These are phyloP conservation scores for Sporothrix humicola DNA, from an alignment of 2,329 filamentous ascomycete species.

Conservation along the genomic window DNA sequence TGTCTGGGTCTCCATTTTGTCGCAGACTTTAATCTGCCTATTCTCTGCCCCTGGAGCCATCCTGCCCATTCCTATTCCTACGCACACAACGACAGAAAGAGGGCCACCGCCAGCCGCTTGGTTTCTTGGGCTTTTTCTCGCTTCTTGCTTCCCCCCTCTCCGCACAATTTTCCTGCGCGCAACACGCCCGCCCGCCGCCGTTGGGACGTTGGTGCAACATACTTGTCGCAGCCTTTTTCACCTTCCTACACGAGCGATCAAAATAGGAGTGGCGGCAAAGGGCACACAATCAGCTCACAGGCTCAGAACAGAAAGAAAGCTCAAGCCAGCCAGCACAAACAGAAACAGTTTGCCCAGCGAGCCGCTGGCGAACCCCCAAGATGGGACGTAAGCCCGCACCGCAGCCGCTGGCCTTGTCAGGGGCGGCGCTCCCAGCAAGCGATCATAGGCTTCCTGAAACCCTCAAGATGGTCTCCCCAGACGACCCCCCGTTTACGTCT, in stretches of 20 bases:
- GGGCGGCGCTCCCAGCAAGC: slow-evolving; percentile 46
- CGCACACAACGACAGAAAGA: too few relatives aligned
- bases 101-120: not conserved
- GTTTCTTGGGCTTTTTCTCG: not conserved
- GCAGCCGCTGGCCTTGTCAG: slow-evolving; percentile 62
- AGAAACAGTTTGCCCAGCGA: not conserved
- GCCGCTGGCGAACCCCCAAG: slow-evolving; percentile 36
- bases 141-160: not conserved
- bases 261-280: slow-evolving; percentile 14
- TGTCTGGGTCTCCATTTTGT: slow-evolving; percentile 41
- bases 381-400: slow-evolving; percentile 66
- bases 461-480: slow-evolving; percentile 44
- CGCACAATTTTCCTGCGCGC: not conserved
- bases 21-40: slow-evolving; percentile 47
- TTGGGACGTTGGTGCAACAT: slow-evolving; percentile 26
- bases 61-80: slow-evolving; percentile 32
- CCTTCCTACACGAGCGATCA: slow-evolving; percentile 3
- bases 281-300: not conserved
- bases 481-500: slow-evolving; percentile 47
- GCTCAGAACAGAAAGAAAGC: not conserved
- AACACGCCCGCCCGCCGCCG: slow-evolving; percentile 6
- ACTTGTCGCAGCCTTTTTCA: not conserved
- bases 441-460: slow-evolving; percentile 46
- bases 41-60: slow-evolving; percentile 39
- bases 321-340: not conserved